phyloP scores from a whole-genome alignment of 1,139 yeast species.

The Spathaspora sp. region DNA sequence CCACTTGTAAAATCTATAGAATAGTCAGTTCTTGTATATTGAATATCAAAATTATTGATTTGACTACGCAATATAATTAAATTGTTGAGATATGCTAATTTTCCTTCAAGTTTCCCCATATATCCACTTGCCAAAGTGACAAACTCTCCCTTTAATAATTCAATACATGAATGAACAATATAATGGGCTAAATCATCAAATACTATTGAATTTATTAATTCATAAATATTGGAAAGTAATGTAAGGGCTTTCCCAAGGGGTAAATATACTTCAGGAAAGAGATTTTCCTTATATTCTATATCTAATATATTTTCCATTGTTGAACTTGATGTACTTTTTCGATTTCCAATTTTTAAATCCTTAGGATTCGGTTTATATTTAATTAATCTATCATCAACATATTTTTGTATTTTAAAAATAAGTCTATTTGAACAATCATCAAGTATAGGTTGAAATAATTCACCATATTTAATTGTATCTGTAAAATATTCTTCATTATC shows the following conservation, averaged over 20 bases:
- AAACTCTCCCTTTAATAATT: constrained; percentile 52
- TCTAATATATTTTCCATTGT: constrained; percentile 20
- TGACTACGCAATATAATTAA: constrained; percentile 69
- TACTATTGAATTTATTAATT: constrained; percentile 68
- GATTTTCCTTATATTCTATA: constrained; percentile 36
- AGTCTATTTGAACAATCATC: constrained; percentile 79
- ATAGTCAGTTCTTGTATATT: constrained; percentile 68
- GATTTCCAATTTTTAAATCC: constrained; percentile 59
- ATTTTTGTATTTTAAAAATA: constrained; percentile 73
- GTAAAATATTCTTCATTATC: constrained; percentile 42
- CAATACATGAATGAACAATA: constrained; percentile 75
- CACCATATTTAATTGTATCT: constrained; percentile 47
- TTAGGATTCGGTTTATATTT: constrained; percentile 66
- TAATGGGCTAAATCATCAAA: constrained; percentile 91
- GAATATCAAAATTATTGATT: constrained; percentile 78
- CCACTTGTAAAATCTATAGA: constrained; percentile 78
- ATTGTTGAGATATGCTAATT: constrained; percentile 70
- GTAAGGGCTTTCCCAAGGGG: constrained; percentile 75
- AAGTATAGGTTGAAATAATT: constrained; percentile 66
- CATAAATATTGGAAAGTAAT: constrained; percentile 75
- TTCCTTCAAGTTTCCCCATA: constrained; percentile 54
- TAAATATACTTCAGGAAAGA: constrained; percentile 60
- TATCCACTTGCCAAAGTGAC: constrained; percentile 40
- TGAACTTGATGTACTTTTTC: constrained; percentile 23
- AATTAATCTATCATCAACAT: constrained; percentile 65